phyloP scores from a whole-genome alignment of 352 stramenopile species.

The Pythium guiyangense region DNA sequence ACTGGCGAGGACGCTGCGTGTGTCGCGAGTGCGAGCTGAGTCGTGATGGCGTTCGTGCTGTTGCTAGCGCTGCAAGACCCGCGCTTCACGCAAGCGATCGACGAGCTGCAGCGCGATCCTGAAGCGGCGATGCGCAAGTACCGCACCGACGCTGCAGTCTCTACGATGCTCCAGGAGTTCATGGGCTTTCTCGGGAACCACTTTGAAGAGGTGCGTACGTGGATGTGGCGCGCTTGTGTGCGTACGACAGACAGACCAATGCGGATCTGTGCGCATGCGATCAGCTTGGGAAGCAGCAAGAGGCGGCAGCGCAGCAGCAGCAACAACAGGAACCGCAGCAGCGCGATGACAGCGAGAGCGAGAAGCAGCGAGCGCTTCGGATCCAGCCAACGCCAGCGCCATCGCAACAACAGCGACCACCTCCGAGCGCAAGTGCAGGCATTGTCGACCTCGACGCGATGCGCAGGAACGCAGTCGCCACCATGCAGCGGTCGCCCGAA shows the following conservation, averaged over 20 bases:
- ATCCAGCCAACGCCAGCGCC: no score
- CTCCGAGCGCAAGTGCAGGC: background rate
- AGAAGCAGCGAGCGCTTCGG: constrained; percentile 1
- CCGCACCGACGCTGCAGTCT: constrained; percentile 52
- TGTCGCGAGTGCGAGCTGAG: background rate
- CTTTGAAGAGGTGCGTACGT: constrained; percentile 61
- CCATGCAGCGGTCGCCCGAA: constrained; percentile 44
- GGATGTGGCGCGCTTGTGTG: no score
- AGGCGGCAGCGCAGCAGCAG: constrained; percentile 9
- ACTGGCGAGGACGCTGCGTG: background rate
- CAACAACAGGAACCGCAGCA: constrained; percentile 9
- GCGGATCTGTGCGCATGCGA: no score
- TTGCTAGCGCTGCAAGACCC: constrained; percentile 55
- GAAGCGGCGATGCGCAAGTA: constrained; percentile 59
- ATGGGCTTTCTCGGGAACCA: constrained; percentile 67
- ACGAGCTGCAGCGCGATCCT: constrained; percentile 65
- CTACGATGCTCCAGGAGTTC: constrained; percentile 61
- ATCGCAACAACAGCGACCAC: no score
- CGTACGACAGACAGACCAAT: no score
- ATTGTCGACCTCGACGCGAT: constrained; percentile 62
- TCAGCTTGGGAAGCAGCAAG: constrained; percentile 38
- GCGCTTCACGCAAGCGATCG: constrained; percentile 59
- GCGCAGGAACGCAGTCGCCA: constrained; percentile 49
- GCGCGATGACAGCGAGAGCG: constrained; percentile 6
- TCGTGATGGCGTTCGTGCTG: background rate